Base-by-base conservation (phyloP, 2,329 filamentous ascomycete genomes). In the Aspergillus aculeatus region DNA sequence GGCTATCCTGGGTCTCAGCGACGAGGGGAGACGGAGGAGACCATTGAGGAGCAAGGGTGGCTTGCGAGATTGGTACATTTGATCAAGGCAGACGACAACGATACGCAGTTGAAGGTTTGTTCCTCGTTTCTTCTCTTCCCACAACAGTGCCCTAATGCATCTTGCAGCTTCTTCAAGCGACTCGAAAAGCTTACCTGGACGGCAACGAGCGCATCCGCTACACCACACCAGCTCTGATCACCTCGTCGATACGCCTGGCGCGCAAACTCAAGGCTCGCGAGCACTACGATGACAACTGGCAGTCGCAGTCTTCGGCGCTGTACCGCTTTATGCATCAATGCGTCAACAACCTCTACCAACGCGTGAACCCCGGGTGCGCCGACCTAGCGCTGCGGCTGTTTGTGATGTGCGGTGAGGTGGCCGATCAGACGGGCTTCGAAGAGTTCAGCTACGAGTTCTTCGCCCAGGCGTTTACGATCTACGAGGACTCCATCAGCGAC, bases 361-460 rank as follows among this genome's bases (percentile, higher is more conserved):
- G 93, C 11, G 92, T 96, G 49, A 91, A 89, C 64, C 81, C 87
- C 9, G 90, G 90, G 26, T 89, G 91, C 12, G 91, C 94, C 0
- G 95, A 99, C 73, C 84, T 99, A 21, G 88, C 91, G 0, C 83
- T 99, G 52, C 90, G 95, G 2, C 82, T 98, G 16, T 99, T 98
- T 74, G 89, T 95, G 68, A 88, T 91, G 47, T 96, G 92, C 71
- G 95, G 95, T 23, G 93, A 97, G 78, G 90, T 96, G 32, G 93
- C 95, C 11, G 93, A 97, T 69, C 89, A 95, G 75, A 91, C 88
- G 11, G 90, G 90, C 2, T 96, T 96, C 67, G 94, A 99, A 74
- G 95, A 99, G 78, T 92, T 96, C 47, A 90, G 92, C 11, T 99
- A 99, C 75, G 95, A 99, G 73, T 99, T 96, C 80, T 98, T 97